Evolutionary conservation across 441 rosid genomes (phyloP).

Genomic region (Adansonia gregorii): DNA sequence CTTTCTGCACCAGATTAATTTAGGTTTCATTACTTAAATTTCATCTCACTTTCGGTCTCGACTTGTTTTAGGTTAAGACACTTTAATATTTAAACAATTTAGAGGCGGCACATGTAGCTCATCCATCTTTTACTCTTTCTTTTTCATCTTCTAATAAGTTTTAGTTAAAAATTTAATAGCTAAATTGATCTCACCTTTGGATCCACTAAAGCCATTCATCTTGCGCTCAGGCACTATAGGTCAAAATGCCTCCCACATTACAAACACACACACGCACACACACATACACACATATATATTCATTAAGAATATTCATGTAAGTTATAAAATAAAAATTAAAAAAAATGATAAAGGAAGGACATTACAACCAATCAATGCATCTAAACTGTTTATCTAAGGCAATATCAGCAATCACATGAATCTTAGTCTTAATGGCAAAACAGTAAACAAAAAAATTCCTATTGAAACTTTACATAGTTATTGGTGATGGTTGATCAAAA

Average conservation of each 20-base stretch:
- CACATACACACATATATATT: neutral
- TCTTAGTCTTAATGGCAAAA: slow-evolving; percentile 11
- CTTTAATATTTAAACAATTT: neutral
- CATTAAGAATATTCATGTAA: neutral
- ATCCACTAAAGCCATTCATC: neutral
- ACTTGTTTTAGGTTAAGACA: neutral
- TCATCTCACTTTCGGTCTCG: neutral
- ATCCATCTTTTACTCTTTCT: neutral
- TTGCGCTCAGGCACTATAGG: neutral
- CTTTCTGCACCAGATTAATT: neutral
- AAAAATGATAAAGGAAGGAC: neutral
- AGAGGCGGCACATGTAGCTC: neutral
- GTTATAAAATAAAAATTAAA: neutral
- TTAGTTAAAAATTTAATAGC: neutral
- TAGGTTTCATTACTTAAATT: neutral
- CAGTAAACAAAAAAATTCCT: neutral
- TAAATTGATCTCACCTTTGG: neutral
- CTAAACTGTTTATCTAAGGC: neutral
- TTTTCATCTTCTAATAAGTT: neutral
- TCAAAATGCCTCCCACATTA: neutral
- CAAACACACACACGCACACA: neutral
- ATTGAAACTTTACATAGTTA: neutral
- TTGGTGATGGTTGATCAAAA: neutral
- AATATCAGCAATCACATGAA: neutral
- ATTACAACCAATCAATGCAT: neutral